Base-by-base conservation (phyloP, 805 yeast species). In the Spencermartinsiella europaea region DNA sequence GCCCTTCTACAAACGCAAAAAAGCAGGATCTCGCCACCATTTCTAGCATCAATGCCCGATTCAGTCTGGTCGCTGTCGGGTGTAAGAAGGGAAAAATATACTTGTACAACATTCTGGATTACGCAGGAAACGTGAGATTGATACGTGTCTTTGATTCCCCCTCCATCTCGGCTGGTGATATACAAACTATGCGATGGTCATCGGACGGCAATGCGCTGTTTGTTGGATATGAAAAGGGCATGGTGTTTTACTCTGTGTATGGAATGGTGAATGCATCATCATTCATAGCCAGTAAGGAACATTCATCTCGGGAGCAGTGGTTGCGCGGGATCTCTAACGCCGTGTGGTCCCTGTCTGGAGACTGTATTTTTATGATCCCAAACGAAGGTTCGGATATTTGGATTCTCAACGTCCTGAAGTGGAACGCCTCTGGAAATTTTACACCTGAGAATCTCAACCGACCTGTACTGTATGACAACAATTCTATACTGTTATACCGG, bases 201-300 rank as follows among this genome's bases (percentile, higher is more conserved):
- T 56, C 73, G 38, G 61, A 65, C 53, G 62, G 75, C 50, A 50
- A 62, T 59, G 43, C 65, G 21, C 36, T 62, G 25, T 46, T 63
- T 60, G 59, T 56, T 16, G 61, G 68, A 42, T 58, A 53, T 58
- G 47, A 57, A 45, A 62, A 62, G 37, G 80, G 80, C 3, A 77
- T 80, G 80, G 69, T 68, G 40, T 48, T 73, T 21, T 67, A 65
- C 49, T 73, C 81, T 2, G 68, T 68, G 14, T 64, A 75, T 31
- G 82, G 82, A 1, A 71, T 73, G 52, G 58, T 70, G 34, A 67
- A 63, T 31, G 69, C 71, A 37, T 67, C 74, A 7, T 65, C 77
- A 3, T 66, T 64, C 49, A 51, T 55, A 19, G 44, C 57, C 44
- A 66, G 50, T 15, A 40, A 51, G 37, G 55, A 56, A 3, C 54